A percentile compares a stretch with the other conserved stretches of the same genome.
Conservation (phyloP, 2,329 filamentous ascomycete species). For the Helotiales sp. region DNA sequence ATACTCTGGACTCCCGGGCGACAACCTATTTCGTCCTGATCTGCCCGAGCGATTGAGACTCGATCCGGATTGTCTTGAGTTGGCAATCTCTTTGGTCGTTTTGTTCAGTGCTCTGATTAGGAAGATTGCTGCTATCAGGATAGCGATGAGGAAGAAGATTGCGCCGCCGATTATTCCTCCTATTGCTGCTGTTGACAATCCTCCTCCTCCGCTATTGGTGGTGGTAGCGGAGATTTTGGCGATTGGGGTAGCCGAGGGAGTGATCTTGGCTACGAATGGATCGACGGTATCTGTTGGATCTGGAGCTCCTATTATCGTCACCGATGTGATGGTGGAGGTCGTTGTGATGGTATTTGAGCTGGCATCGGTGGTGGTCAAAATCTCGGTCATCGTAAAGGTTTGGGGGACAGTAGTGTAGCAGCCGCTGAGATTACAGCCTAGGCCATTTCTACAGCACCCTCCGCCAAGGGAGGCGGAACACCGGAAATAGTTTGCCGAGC, state of each 20-base stretch:
- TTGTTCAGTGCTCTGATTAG: conserved; percentile 50
- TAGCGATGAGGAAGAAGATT: conserved; percentile 47
- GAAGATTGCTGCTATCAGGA: conserved; percentile 48
- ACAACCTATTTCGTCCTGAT: conserved; percentile 1
- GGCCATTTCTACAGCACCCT: conserved; percentile 53
- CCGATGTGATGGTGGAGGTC: conserved; percentile 39
- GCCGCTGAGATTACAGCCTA: conserved; percentile 46
- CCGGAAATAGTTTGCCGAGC: conserved; percentile 45
- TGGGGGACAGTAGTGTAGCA: conserved; percentile 51
- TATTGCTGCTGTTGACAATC: conserved; percentile 39
- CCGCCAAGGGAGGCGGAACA: conserved; percentile 52
- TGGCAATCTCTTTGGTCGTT: conserved; percentile 36
- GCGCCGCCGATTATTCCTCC: conserved; percentile 56
- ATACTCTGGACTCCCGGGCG: conserved; percentile 15
- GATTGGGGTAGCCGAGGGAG: conserved; percentile 20
- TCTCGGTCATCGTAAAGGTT: conserved; percentile 46
- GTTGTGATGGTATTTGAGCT: conserved; percentile 42
- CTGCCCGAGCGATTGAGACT: conserved; percentile 11
- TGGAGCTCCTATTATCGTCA: conserved; percentile 38
- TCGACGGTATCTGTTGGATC: conserved; percentile 23
- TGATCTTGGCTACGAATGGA: conserved; percentile 23
- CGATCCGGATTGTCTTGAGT: conserved; percentile 22
- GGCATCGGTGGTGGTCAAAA: conserved; percentile 47
- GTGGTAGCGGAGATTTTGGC: conserved; percentile 32
- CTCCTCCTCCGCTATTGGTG: conserved; percentile 36